Conservation (phyloP, 148 eudicot genomes). For the Vaccinium darrowii region DNA sequence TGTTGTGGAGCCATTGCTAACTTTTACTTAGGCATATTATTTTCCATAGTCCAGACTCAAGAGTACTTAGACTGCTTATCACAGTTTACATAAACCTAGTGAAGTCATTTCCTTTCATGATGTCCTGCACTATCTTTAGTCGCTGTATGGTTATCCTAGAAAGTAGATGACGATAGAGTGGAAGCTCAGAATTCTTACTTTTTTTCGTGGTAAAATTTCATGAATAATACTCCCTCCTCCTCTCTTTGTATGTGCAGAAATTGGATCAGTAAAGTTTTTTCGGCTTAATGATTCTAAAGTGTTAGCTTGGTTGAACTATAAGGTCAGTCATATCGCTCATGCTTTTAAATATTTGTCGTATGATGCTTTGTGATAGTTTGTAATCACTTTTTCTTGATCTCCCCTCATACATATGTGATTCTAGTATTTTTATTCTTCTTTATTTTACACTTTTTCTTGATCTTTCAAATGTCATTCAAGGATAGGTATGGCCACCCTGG, state of each 20-base stretch:
- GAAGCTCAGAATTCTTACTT: background rate
- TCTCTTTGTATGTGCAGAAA: constrained; percentile 48
- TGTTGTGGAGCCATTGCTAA: background rate
- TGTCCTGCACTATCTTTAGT: background rate
- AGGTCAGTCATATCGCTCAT: constrained; percentile 46
- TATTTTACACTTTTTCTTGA: background rate
- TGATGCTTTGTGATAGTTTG: background rate
- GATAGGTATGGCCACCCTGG: background rate
- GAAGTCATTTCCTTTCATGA: background rate
- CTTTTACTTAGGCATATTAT: background rate
- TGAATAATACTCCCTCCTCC: background rate
- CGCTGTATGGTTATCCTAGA: background rate
- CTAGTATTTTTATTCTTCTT: background rate
- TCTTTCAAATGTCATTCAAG: background rate
- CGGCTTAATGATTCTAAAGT: constrained; percentile 93
- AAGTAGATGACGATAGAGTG: background rate
- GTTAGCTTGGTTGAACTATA: constrained; percentile 69
- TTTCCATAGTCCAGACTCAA: background rate
- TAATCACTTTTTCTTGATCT: background rate
- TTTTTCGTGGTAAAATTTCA: background rate
- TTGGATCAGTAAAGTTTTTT: constrained; percentile 81
- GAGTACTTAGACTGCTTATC: background rate
- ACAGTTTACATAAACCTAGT: background rate
- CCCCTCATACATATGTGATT: background rate
- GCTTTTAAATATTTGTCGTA: background rate